phyloP scores from a whole-genome alignment of 129 eudicot genomes.

The Logfia minima region DNA sequence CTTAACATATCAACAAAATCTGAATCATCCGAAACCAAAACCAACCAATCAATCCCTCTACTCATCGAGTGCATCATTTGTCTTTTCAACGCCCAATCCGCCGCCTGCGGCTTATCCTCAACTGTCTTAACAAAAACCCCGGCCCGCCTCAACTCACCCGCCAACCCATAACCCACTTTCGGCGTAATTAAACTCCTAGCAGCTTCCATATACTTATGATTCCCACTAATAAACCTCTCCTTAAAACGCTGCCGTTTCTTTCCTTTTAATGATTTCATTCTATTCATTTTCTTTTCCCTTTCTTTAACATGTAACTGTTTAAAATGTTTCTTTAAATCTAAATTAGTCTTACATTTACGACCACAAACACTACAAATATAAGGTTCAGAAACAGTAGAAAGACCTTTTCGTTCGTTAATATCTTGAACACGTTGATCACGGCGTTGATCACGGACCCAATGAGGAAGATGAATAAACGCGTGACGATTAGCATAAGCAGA shows the following conservation, averaged over 20 bases:
- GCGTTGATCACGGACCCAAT: slow-evolving; percentile 76
- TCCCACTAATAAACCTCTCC: slow-evolving; percentile 65
- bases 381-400: slow-evolving; percentile 35
- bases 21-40: slow-evolving; percentile 92
- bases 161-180: slow-evolving; percentile 82
- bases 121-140: slow-evolving; percentile 91
- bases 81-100: slow-evolving; percentile 94
- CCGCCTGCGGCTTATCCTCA: slow-evolving; percentile 97
- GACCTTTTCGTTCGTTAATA: slow-evolving; percentile 55
- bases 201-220: slow-evolving; percentile 70
- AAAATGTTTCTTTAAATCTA: slow-evolving; percentile 80
- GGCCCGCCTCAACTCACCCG: slow-evolving; percentile 70
- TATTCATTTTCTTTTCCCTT: slow-evolving; percentile 75
- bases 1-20: slow-evolving; percentile 79
- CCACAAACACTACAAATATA: slow-evolving; percentile 85
- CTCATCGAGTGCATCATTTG: slow-evolving; percentile 85
- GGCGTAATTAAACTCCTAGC: slow-evolving; percentile 64
- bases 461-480: slow-evolving; percentile 87
- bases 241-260: slow-evolving; percentile 78
- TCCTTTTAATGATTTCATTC: slow-evolving; percentile 84
- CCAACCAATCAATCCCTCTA: slow-evolving; percentile 85
- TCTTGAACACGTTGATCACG: slow-evolving; percentile 57
- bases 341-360: slow-evolving; percentile 68
- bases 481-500: slow-evolving; percentile 96
- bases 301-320: slow-evolving; percentile 71